Percentiles rank a stretch among this genome's conserved stretches.
phyloP scores from a whole-genome alignment of 495 filamentous ascomycete species.

The Halenospora varia region DNA sequence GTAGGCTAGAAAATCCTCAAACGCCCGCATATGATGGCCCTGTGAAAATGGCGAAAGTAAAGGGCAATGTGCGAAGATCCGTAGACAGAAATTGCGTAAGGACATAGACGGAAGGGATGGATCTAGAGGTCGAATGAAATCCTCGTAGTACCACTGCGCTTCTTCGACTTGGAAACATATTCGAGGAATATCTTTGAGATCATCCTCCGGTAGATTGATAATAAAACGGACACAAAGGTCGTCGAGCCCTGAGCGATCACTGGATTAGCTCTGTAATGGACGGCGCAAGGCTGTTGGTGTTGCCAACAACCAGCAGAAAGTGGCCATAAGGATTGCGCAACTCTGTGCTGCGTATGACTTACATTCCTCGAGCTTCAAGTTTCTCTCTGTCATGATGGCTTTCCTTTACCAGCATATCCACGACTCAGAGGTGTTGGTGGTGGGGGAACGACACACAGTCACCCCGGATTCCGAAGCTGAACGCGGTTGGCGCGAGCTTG shows the following conservation, averaged over 20 bases:
- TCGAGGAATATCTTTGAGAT: conserved; percentile 63
- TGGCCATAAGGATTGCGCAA: background rate
- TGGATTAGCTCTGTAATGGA: conserved; percentile 8
- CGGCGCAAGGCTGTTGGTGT: background rate
- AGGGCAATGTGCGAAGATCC: conserved; percentile 91
- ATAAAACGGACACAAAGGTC: conserved; percentile 94
- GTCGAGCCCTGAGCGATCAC: conserved; percentile 69
- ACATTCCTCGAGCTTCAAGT: conserved; percentile 89
- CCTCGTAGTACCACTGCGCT: conserved; percentile 99
- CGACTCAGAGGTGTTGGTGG: conserved; percentile 12
- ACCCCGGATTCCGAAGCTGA: conserved; percentile 1
- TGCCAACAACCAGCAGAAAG: too few species aligned
- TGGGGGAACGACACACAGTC: conserved; percentile 3
- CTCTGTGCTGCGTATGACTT: conserved; percentile 39
- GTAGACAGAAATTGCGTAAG: conserved; percentile 74
- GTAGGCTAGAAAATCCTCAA: conserved; percentile 85
- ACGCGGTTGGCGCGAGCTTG: conserved; percentile 1
- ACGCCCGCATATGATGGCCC: conserved; percentile 73
- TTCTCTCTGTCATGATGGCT: conserved; percentile 69
- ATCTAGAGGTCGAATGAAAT: conserved; percentile 91
- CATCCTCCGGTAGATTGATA: conserved; percentile 87
- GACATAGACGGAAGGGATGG: conserved; percentile 79
- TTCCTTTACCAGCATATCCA: conserved; percentile 42
- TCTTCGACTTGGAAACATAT: conserved; percentile 99
- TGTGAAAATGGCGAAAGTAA: conserved; percentile 75